Base-by-base conservation (phyloP, 2,329 filamentous ascomycete species). In the Fusarium robinianum region DNA sequence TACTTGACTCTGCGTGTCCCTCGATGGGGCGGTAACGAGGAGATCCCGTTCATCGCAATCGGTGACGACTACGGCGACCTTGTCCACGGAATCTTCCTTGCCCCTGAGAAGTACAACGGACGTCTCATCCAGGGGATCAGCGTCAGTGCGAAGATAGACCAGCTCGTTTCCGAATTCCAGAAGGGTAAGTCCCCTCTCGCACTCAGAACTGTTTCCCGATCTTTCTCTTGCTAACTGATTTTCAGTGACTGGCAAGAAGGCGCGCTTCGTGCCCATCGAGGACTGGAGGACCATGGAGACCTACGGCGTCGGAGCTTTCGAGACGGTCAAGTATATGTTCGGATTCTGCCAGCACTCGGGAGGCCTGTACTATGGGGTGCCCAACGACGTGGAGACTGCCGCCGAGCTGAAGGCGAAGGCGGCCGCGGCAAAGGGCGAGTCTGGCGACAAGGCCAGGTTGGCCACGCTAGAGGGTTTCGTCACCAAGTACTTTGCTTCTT, bases 31-130 rank as follows among this genome's bases (percentile, higher is more conserved):
- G 71, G 71, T 1, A 63, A 48, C 9, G 54, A 60, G 3, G 45
- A 62, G 34, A 57, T 72, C 0, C 71, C 69, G 0, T 72, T 67
- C 48, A 63, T 75, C 16, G 59, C 63, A 17, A 67, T 74, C 3
- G 50, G 46, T 1, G 64, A 71, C 22, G 72, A 76, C 53, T 75
- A 65, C 41, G 73, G 72, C 4, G 73, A 75, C 38, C 62, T 75
- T 12, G 67, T 75, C 8, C 72, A 76, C 18, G 72, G 71, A 3
- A 60, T 73, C 4, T 68, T 75, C 12, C 60, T 75, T 6, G 60
- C 66, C 9, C 71, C 72, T 0, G 58, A 59, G 30, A 61, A 62
- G 25, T 71, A 67, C 58, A 65, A 66, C 46, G 64, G 67, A 2
- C 53, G 49, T 4, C 52, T 70, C 1, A 49, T 73, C 0, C 71